Evolutionary conservation across 73 alveolate genomes (phyloP).

Genomic region (Strombidium stylifer): DNA sequence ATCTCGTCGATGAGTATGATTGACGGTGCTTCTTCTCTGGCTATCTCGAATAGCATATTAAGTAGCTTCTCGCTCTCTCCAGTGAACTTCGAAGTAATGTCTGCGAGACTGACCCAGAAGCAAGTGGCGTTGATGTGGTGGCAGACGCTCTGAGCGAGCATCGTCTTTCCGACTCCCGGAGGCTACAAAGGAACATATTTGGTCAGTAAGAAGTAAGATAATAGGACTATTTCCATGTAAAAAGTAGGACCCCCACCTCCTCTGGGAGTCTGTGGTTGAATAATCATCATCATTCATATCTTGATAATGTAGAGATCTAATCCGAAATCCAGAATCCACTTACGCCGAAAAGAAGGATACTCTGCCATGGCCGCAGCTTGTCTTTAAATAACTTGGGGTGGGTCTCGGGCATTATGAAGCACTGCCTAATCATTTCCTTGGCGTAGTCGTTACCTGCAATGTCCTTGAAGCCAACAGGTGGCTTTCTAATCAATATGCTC

Average conservation of each 20-base stretch:
- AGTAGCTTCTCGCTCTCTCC: constrained; percentile 65
- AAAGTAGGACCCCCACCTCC: too few relatives aligned
- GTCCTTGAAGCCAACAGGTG: constrained; percentile 44
- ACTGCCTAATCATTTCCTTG: constrained; percentile 43
- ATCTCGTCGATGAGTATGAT: constrained; percentile 53
- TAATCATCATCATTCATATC: too few relatives aligned
- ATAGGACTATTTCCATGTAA: too few relatives aligned
- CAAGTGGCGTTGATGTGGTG: constrained; percentile 45
- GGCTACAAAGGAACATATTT: constrained; percentile 30
- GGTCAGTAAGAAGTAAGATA: neutral
- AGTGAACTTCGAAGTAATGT: constrained; percentile 57
- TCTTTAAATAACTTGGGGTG: constrained; percentile 47
- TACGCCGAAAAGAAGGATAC: constrained; percentile 45
- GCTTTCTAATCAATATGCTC: constrained; percentile 41
- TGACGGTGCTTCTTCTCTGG: constrained; percentile 58
- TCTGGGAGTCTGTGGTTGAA: too few relatives aligned
- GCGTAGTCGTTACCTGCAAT: constrained; percentile 67
- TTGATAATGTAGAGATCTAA: too few relatives aligned
- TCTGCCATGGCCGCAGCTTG: constrained; percentile 50
- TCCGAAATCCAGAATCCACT: too few relatives aligned
- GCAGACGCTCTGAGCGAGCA: constrained; percentile 58
- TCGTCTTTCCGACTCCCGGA: constrained; percentile 69
- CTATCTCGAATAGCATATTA: constrained; percentile 48
- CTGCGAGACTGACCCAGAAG: constrained; percentile 56
- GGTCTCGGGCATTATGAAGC: constrained; percentile 29